Percentiles rank a stretch among this genome's conserved stretches.
These are phyloP conservation scores for Aquilaria sinensis DNA, from an alignment of 345 rosid genomes.

Conservation along the genomic window DNA sequence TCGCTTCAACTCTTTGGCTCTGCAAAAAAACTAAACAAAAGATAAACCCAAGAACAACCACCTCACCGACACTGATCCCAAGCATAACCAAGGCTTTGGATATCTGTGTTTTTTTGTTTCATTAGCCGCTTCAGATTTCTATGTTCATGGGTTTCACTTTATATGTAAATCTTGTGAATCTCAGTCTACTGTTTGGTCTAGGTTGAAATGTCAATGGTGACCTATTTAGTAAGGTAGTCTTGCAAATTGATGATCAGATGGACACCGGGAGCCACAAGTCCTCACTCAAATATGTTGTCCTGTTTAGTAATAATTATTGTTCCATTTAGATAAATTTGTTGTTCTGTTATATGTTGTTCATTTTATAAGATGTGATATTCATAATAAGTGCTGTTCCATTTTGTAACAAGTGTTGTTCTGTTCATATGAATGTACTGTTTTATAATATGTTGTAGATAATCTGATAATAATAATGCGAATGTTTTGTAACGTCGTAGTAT, in stretches of 20 bases:
- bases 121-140: not conserved
- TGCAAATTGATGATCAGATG: not conserved
- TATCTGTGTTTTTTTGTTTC: no score
- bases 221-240: not conserved
- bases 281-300: no score
- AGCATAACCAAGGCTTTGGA: not conserved
- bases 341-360: no score
- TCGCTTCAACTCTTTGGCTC: not conserved
- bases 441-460: no score
- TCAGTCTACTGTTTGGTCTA: not conserved
- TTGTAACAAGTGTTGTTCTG: no score
- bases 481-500: no score
- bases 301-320: no score
- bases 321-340: no score
- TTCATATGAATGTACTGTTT: no score
- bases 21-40: not conserved
- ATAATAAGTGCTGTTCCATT: no score
- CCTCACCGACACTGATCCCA: not conserved
- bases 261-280: not conserved
- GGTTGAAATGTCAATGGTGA: not conserved
- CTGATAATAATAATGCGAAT: no score
- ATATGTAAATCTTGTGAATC: not conserved
- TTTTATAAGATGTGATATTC: no score
- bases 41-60: not conserved
- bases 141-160: not conserved